Percentiles rank a stretch among this genome's conserved stretches.
These are phyloP conservation scores for Colletotrichum sp. DNA, from an alignment of 2,329 filamentous ascomycete species.

Conservation along the genomic window DNA sequence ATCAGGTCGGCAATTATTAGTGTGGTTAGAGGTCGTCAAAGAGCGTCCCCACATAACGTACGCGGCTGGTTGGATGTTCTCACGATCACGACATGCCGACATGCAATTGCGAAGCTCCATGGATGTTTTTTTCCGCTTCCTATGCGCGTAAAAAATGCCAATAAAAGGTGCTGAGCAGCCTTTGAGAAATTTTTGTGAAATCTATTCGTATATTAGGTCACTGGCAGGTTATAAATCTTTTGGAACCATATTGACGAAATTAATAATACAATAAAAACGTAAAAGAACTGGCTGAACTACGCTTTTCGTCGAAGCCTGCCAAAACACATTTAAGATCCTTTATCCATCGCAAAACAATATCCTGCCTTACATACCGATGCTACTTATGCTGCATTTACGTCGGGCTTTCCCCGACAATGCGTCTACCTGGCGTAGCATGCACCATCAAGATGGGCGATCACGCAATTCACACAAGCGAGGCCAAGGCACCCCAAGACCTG, in stretches of 20 bases:
- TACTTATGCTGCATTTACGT: background rate
- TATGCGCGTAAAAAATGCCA: background rate
- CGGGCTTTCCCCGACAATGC: background rate
- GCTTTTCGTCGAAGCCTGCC: background rate
- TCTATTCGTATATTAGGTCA: background rate
- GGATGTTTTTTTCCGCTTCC: background rate
- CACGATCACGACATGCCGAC: constrained; percentile 7
- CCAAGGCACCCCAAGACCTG: background rate
- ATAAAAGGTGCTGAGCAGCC: background rate
- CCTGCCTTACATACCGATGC: background rate
- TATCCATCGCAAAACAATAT: background rate
- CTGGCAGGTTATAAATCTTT: accelerated
- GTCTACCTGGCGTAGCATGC: background rate
- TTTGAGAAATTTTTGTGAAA: background rate
- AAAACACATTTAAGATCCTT: background rate
- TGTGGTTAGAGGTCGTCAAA: background rate
- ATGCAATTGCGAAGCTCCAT: background rate
- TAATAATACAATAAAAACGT: no score
- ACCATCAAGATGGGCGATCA: background rate
- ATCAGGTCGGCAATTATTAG: background rate
- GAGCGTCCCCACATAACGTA: background rate
- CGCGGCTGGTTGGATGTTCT: background rate
- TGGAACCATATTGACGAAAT: background rate
- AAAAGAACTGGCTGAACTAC: background rate
- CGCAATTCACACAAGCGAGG: background rate